Base-by-base conservation (phyloP, 352 stramenopile genomes). In the Pythium aristosporum region DNA sequence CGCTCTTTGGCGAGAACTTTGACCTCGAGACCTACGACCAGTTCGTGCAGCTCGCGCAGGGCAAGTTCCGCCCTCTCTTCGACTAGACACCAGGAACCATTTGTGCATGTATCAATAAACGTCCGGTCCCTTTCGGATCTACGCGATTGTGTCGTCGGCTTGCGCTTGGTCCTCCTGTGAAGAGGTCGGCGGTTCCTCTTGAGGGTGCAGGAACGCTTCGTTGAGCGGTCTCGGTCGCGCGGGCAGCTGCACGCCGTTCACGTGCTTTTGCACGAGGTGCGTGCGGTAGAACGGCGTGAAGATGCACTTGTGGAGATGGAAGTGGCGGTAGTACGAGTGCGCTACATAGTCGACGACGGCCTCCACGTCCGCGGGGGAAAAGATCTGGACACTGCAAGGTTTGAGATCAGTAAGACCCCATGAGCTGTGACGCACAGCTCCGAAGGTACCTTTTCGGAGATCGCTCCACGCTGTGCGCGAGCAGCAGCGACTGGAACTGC, bases 21-120 rank as follows among this genome's bases (percentile, higher is more conserved):
- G 87, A 94, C 46, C 67, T 95, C 49, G 80, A 85, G 52, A 89
- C 77, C 54, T 95, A 95, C 70, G 78, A 95, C 61, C 85, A 94
- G 69, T 77, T 94, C 52, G 81, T 95, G 57, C 64, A 89, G 63
- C 68, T 94, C 28, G 74, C 82, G 37, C 81, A 92, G 62, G 68
- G 63, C 69, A 94, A 95, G 67, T 90, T 82, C 67, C 79, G 79
- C 36, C 43, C 69, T 12, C 61, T 95, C 48, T 95, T 95, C 69
- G 73, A 80, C 51, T 92, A 88, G 72, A 62, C 15, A 37, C 25
- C 1, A 30, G 49, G n/a, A 41, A 41, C 5, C 16, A 43, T 43
- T 28, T 12, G 30, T 60, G 48, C 51, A 25, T 50, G 34, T 57
- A 63, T 63, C 28, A 55, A 54, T 63, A 41, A 37, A 46, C 10